Base-by-base conservation (phyloP, 2,329 filamentous ascomycete species). In the Neonectria coccinea region DNA sequence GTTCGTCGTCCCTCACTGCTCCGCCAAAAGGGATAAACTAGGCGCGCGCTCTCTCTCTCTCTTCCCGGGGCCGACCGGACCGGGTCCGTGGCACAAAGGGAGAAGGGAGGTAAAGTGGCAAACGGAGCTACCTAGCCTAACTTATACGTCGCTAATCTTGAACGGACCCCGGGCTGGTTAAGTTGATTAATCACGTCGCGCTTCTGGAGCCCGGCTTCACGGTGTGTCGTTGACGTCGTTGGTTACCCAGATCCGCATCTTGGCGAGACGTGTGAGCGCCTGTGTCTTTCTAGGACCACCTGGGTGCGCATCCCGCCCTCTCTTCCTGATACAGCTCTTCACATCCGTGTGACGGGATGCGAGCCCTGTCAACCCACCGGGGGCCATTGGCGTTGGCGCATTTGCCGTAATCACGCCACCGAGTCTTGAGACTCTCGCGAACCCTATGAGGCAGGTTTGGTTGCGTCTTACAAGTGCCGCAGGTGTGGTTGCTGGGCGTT, bases 401-500 rank as follows among this genome's bases (percentile, higher is more conserved):
- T 29, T 31, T 31, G 27, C 47, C 48, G 29, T 51, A 12, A 18
- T 18, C 33, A 22, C 29, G 29, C 18, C 36, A 29, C 44, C 25
- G 2, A 27, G 6, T 18, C 41, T 45, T 20, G 41, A 47, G 20
- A 31, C n/a, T 2, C 25, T 39, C 36, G 36, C 27, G 29, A 29
- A n/a, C n/a, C 11, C 36, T 25, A 41, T 20, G 22, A n/a, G 2
- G 25, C 39, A 55, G 22, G 27, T 25, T 27, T 27, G 20, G 31
- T 42, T 27, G 50, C 50, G 22, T 58, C 41, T 31, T 47, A 33
- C 20, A 16, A 25, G 25, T 25, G 25, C 8, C 22, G 5, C 51
- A 9, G 42, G n/a, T 25, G n/a, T 41, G 31, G 42, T 44, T 56
- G 59, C 44, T 33, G 27, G 36, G 55, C 31, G 48, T 63, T 53